Percentiles rank a stretch among this genome's conserved stretches.
phyloP scores from a whole-genome alignment of 345 rosid species.

The Eutrema yunnanense region DNA sequence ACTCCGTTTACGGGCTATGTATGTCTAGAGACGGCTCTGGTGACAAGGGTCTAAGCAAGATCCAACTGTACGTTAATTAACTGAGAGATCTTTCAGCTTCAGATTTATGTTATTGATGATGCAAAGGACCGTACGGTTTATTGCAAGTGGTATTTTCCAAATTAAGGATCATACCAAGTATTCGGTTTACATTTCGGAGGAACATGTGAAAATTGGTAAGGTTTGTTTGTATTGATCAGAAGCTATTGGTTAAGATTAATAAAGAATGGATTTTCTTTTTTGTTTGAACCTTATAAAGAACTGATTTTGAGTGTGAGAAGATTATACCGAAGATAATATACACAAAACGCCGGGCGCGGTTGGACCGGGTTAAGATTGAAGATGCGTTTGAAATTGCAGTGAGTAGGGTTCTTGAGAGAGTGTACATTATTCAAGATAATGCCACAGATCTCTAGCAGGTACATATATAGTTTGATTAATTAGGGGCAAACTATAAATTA shows the following conservation, averaged over 20 bases:
- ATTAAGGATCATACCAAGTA: slow-evolving; percentile 30
- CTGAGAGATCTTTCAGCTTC: no score
- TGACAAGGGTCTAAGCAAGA: no score
- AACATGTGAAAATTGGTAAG: slow-evolving; percentile 8
- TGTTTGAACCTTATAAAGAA: neutral
- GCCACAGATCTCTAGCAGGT: neutral
- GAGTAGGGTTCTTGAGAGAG: slow-evolving; percentile 28
- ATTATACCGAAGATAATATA: slow-evolving; percentile 47
- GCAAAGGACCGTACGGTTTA: no score
- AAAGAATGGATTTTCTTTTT: no score
- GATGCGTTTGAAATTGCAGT: slow-evolving; percentile 47
- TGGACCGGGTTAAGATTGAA: slow-evolving; percentile 1
- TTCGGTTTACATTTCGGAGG: slow-evolving; percentile 34
- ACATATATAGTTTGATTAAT: neutral
- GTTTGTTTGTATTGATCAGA: neutral
- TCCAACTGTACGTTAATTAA: no score
- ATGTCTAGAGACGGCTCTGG: no score
- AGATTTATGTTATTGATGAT: no score
- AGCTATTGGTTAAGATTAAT: slow-evolving; percentile 13
- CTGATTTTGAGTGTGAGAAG: slow-evolving; percentile 26
- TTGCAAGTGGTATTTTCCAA: slow-evolving; percentile 42
- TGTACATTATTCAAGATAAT: slow-evolving; percentile 19
- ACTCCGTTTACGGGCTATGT: no score
- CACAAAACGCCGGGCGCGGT: slow-evolving; percentile 22
- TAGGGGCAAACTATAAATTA: neutral